Conservation (phyloP, 2,329 filamentous ascomycete genomes). For the Pseudomassariella vexata region DNA sequence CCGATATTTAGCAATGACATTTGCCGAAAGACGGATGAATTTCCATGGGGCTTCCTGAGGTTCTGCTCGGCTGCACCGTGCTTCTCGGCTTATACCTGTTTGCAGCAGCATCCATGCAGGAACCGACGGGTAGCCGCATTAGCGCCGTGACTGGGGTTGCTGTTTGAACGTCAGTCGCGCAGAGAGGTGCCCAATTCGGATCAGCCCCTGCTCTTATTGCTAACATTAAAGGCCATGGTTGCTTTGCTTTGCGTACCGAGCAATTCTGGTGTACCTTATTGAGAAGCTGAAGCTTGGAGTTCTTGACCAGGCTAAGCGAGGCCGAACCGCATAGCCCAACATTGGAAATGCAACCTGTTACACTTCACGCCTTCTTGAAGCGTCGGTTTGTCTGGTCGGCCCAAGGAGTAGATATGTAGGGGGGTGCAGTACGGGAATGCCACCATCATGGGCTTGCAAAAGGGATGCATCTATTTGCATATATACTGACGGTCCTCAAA, state of each 20-base stretch:
- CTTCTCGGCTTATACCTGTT: conserved; percentile 2
- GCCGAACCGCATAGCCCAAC: too few relatives aligned
- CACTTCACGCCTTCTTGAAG: too few relatives aligned
- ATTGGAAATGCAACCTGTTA: too few relatives aligned
- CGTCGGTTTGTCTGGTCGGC: too few relatives aligned
- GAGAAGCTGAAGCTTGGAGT: too few relatives aligned
- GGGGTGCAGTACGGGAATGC: conserved; percentile 1
- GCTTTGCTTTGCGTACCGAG: not conserved
- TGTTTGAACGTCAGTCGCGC: conserved; percentile 9
- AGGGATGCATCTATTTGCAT: conserved; percentile 1
- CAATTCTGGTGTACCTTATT: not conserved
- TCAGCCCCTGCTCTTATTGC: not conserved
- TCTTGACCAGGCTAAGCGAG: too few relatives aligned
- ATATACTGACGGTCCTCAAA: conserved; percentile 1
- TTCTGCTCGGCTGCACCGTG: too few relatives aligned
- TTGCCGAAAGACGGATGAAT: too few relatives aligned
- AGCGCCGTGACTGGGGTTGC: conserved; percentile 5
- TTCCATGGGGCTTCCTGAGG: too few relatives aligned
- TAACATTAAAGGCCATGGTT: not conserved
- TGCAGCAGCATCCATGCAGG: conserved; percentile 4
- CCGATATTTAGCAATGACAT: too few relatives aligned
- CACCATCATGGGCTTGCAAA: not conserved
- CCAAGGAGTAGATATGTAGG: too few relatives aligned
- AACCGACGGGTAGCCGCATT: conserved; percentile 7
- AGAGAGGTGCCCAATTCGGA: not conserved